These are phyloP conservation scores for Citrullus colocynthis DNA, from an alignment of 306 rosid species.

Conservation along the genomic window DNA sequence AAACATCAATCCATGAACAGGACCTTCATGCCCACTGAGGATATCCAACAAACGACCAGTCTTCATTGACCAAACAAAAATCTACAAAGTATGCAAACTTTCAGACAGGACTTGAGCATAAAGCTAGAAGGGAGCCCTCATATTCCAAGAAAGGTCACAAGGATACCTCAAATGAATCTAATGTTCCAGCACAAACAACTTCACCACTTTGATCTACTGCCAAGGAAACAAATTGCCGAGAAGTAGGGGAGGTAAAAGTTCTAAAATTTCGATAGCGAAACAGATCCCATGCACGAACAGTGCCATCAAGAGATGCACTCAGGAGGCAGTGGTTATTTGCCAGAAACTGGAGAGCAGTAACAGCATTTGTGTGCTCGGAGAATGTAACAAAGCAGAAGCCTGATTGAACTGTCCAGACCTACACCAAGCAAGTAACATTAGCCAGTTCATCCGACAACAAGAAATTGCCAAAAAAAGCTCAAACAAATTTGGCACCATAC, in stretches of 20 bases:
- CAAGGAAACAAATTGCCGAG: conserved; percentile 81
- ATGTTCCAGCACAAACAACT: conserved; percentile 90
- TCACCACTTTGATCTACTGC: conserved; percentile 93
- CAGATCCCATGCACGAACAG: conserved; percentile 95
- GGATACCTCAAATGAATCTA: conserved; percentile 84
- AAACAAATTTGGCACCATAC: neutral
- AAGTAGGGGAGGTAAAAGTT: conserved; percentile 61
- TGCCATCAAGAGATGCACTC: conserved; percentile 95
- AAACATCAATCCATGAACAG: conserved; percentile 81
- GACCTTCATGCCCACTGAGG: conserved; percentile 95
- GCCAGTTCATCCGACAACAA: neutral
- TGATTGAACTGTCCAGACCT: conserved; percentile 85
- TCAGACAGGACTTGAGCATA: neutral
- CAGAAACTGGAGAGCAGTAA: conserved; percentile 85
- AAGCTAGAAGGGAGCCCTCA: conserved; percentile 7
- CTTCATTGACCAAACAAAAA: conserved; percentile 92
- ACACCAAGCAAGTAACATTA: conserved; percentile 20
- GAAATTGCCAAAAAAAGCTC: neutral
- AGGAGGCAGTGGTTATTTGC: conserved; percentile 60
- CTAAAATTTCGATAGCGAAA: conserved; percentile 73
- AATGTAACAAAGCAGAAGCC: conserved; percentile 88
- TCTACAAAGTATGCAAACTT: conserved; percentile 22
- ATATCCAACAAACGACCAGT: conserved; percentile 72
- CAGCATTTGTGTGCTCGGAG: conserved; percentile 77
- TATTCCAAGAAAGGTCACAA: neutral